Conservation (phyloP, 257 asterid species). For the Buddleja alternifolia region DNA sequence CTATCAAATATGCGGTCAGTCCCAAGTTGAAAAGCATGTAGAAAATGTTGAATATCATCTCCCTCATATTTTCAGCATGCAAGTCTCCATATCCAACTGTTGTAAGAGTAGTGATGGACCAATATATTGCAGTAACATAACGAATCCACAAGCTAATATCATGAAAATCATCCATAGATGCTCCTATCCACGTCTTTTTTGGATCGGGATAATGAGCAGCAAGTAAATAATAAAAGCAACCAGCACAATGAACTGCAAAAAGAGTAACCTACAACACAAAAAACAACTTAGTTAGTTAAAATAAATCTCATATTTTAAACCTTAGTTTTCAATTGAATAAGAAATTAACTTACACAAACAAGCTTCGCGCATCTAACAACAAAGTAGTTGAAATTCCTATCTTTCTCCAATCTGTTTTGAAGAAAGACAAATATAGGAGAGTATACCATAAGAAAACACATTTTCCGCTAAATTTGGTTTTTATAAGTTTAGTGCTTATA, state of each 20-base stretch:
- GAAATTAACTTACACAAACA: conserved; percentile 67
- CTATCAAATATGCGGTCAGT: conserved; percentile 85
- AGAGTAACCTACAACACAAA: conserved; percentile 72
- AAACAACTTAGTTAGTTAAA: conserved; percentile 1
- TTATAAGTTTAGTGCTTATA: too few species aligned
- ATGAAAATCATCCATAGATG: conserved; percentile 57
- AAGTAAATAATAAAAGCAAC: conserved; percentile 84
- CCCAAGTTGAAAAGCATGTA: conserved; percentile 98
- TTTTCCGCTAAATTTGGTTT: too few species aligned
- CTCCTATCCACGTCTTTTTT: conserved; percentile 84
- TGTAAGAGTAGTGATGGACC: conserved; percentile 95
- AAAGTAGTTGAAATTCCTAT: conserved; percentile 85
- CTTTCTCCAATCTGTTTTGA: conserved; percentile 80
- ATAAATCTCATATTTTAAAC: background rate
- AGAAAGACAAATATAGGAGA: conserved; percentile 13
- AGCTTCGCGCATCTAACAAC: conserved; percentile 89
- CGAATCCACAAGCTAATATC: conserved; percentile 72
- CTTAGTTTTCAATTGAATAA: background rate
- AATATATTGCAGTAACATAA: conserved; percentile 79
- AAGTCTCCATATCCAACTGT: conserved; percentile 97
- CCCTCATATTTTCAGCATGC: conserved; percentile 82
- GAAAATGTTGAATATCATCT: conserved; percentile 77
- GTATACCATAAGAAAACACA: background rate
- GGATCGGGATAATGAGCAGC: conserved; percentile 74
- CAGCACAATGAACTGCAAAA: conserved; percentile 94